A percentile compares a stretch with the other conserved stretches of the same genome.
Conservation (phyloP, 768 basidiomycete genomes). For the Amyloporia xantha region DNA sequence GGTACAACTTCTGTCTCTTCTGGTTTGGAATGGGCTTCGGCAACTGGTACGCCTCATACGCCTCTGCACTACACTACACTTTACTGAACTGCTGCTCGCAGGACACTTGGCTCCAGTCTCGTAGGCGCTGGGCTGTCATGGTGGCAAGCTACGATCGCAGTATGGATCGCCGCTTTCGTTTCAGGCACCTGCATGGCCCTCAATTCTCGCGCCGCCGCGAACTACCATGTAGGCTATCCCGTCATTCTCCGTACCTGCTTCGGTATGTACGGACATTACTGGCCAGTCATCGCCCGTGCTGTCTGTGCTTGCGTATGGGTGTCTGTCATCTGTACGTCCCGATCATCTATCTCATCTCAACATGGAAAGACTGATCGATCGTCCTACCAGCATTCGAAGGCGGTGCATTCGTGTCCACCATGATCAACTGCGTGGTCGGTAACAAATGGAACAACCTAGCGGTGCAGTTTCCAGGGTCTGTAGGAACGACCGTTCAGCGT, state of each 20-base stretch:
- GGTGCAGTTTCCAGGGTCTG: slow-evolving; percentile 8
- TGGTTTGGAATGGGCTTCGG: slow-evolving; percentile 19
- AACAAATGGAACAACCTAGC: slow-evolving; percentile 12
- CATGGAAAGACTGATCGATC: background rate
- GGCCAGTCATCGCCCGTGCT: slow-evolving; percentile 14
- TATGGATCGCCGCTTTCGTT: slow-evolving; percentile 15
- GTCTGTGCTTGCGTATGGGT: slow-evolving; percentile 15
- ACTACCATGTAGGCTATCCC: slow-evolving; percentile 17
- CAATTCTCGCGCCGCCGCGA: slow-evolving; percentile 14
- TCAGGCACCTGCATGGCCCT: slow-evolving; percentile 13
- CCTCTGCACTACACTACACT: too few species aligned
- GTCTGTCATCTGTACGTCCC: slow-evolving; percentile 10
- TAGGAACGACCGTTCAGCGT: slow-evolving; percentile 13
- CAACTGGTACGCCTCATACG: slow-evolving; percentile 11
- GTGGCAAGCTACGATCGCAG: slow-evolving; percentile 16
- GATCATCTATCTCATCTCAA: background rate
- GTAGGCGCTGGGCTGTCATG: slow-evolving; percentile 14
- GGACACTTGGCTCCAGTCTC: slow-evolving; percentile 15
- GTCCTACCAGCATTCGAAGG: slow-evolving; percentile 11
- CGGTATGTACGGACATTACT: slow-evolving; percentile 17
- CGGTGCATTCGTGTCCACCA: slow-evolving; percentile 11
- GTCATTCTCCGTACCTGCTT: slow-evolving; percentile 15
- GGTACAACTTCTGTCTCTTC: slow-evolving; percentile 18
- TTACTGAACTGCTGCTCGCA: too few species aligned
- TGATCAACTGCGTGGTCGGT: slow-evolving; percentile 15